Conservation (phyloP, 164 flowering plant species). For the Tetracentron sinense region DNA sequence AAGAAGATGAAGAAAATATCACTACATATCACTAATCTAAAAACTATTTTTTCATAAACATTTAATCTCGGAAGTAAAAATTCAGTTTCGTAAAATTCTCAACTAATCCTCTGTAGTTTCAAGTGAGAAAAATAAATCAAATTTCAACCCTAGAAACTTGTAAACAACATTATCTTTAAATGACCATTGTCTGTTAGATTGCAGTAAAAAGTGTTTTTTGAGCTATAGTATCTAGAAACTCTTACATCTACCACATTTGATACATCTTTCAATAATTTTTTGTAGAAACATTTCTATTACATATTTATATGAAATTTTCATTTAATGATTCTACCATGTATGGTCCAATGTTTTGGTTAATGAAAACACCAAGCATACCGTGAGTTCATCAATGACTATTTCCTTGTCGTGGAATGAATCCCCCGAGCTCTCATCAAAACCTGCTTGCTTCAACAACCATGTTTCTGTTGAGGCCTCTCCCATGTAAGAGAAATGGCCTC, state of each 20-base stretch:
- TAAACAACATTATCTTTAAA: too few relatives aligned
- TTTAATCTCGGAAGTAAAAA: too few relatives aligned
- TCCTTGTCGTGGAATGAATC: conserved; percentile 26
- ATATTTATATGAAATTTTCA: background rate
- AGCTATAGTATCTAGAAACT: too few relatives aligned
- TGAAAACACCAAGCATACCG: conserved; percentile 21
- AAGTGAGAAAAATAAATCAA: too few relatives aligned
- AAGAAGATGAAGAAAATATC: background rate
- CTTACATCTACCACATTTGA: background rate
- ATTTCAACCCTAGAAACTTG: too few relatives aligned
- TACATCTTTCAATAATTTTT: background rate
- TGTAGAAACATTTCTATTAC: background rate
- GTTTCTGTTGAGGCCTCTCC: conserved; percentile 44
- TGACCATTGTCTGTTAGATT: too few relatives aligned
- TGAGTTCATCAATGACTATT: conserved; percentile 6
- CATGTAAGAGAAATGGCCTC: conserved; percentile 39
- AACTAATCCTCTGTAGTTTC: too few relatives aligned
- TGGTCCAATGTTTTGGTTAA: background rate
- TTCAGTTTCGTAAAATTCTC: too few relatives aligned
- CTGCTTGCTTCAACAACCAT: conserved; percentile 59
- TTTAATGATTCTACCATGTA: background rate
- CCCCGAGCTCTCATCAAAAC: conserved; percentile 24
- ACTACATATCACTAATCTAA: too few relatives aligned
- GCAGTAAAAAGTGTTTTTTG: too few relatives aligned
- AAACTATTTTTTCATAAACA: too few relatives aligned